Base-by-base conservation (phyloP, 345 rosid genomes). In the Murraya koenigii region DNA sequence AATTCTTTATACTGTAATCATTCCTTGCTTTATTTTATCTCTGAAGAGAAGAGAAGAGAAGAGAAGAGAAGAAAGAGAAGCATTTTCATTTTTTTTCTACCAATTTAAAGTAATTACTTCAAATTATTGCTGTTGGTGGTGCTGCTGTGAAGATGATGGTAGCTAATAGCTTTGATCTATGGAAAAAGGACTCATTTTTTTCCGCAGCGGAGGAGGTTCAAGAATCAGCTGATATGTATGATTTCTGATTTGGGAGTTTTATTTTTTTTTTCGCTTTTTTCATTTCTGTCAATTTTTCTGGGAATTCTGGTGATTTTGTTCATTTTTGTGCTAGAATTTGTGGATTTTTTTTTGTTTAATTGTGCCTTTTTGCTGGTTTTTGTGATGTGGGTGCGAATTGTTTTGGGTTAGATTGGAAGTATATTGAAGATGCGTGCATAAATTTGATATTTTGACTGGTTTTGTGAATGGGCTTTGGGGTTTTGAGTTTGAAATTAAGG, bases 171-270 rank as follows among this genome's bases (percentile, higher is more conserved):
- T 94, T 94, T 82, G 96, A 92, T 82, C 76, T 92, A 56, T 94
- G 96, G 98, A 91, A 88, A 83, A 92, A 91, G 69, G 98, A 94
- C 75, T 84, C 88, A 59, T 92, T 94, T 84, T 94, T 92, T 84
- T 86, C 95, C 58, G 97, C 96, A 0, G 98, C 98, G n/a, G 98
- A 94, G 81, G 97, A 92, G 87, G 94, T 94, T 72, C 98, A 94
- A 81, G 91, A 91, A 78, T 94, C 98, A 68, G 88, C 97, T 33
- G 98, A 94, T 80, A 77, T 84, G 97, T 94, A 87, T 63, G 95
- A 83, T 74, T 11, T 56, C 28, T 39, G 30, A 66, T 28, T 49
- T 14, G 23, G 15, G 5, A 58, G 55, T 36, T 56, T 28, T 13
- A 22, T 63, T 72, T 72, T 23, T 61, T 61, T 6, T 38, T 36